Evolutionary conservation across 768 basidiomycete genomes (phyloP).

Genomic region (Trametopsis cervina): DNA sequence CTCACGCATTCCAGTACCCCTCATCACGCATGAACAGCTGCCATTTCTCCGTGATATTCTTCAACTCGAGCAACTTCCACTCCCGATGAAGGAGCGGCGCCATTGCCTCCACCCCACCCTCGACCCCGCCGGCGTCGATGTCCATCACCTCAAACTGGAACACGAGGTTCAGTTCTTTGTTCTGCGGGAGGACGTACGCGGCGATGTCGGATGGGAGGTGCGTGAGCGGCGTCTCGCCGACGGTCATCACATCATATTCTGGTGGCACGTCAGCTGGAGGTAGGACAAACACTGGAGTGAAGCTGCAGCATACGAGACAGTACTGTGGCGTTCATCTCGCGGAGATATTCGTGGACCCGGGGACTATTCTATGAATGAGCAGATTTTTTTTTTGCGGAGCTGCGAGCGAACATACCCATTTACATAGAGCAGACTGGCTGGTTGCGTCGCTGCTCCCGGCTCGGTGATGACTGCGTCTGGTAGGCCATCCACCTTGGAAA

Average conservation of each 20-base stretch:
- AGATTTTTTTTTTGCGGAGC: no score
- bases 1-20: conserved; percentile 65
- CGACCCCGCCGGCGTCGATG: conserved; percentile 38
- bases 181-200: conserved; percentile 46
- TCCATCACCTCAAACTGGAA: conserved; percentile 62
- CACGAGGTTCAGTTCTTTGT: conserved; percentile 59
- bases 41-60: conserved; percentile 40
- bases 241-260: conserved; percentile 57
- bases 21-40: conserved; percentile 48
- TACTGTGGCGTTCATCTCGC: conserved; percentile 59
- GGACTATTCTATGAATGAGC: conserved; percentile 35
- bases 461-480: conserved; percentile 60
- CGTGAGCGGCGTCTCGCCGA: conserved; percentile 59
- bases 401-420: conserved; percentile 61
- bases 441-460: conserved; percentile 44
- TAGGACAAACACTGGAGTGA: conserved; percentile 1
- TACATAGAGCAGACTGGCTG: conserved; percentile 43
- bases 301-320: conserved; percentile 38
- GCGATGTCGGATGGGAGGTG: conserved; percentile 44
- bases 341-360: conserved; percentile 57
- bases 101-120: conserved; percentile 24
- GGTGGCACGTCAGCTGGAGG: neutral
- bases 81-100: conserved; percentile 34
- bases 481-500: conserved; percentile 55
- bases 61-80: conserved; percentile 51